Base-by-base conservation (phyloP, 352 stramenopile genomes). In the Sclerospora graminicola region DNA sequence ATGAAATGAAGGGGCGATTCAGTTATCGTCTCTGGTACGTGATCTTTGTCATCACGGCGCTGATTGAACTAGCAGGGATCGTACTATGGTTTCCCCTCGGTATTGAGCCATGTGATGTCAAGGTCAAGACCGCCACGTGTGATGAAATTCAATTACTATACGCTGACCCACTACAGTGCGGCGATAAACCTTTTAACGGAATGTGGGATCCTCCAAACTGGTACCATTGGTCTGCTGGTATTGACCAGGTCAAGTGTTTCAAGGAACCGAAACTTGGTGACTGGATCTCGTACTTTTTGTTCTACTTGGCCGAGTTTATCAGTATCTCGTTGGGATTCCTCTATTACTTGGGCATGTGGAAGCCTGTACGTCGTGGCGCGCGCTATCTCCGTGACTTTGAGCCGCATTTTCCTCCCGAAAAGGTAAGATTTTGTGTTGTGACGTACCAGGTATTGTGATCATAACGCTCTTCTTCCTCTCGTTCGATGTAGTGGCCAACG, bases 301-400 rank as follows among this genome's bases (percentile, higher is more conserved):
- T 86, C 42, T 82, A 81, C 38, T 54, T 86, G 24, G 48, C 74
- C 16, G 74, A 86, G 42, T 81, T 82, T 44, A 84, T 84, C 49
- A 82, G 68, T 10, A 84, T 86, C 45, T 60, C 67, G 5, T 62
- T 86, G 13, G 74, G 74, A 0, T 77, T 75, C 36, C 31, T 82
- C 4, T 86, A 86, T 56, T 86, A 86, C 49, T 57, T 86, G 21
- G 74, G 74, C 21, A 86, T 86, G 74, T 86, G 74, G 74, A 84
- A 81, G 48, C 74, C 74, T 2, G 74, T 86, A 28, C 74, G 74
- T 57, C 74, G 74, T 20, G 74, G 74, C 5, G 74, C 74, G 21
- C 68, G 74, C 7, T 86, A 84, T 50, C 45, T 86, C 15, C 44
- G 57, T 1, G 74, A 86, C 32, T 86, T 86, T 38, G 78, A 84